Evolutionary conservation across 257 asterid species (phyloP).

Genomic region (Solanum ossicruentum): DNA sequence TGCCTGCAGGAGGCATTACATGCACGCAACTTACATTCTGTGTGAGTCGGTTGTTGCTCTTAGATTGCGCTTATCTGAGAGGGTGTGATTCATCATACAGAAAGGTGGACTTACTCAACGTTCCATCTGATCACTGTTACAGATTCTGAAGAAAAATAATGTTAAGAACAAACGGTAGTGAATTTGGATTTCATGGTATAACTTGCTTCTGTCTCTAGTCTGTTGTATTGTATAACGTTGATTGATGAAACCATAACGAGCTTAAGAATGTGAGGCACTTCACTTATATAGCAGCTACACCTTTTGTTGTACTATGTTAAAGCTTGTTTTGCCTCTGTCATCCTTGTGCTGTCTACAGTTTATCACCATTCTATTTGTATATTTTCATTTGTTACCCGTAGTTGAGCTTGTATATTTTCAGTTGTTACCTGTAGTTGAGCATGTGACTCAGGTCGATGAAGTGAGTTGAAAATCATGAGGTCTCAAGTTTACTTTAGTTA

Average conservation of each 20-base stretch:
- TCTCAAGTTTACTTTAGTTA: background rate
- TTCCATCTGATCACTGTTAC: background rate
- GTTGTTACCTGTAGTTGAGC: background rate
- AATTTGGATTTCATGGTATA: background rate
- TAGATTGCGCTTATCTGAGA: background rate
- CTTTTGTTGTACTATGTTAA: background rate
- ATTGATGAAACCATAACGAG: background rate
- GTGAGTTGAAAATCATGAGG: background rate
- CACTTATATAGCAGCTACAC: background rate
- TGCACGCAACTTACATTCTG: slow-evolving; percentile 24
- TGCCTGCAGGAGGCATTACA: slow-evolving; percentile 45
- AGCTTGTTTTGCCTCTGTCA: background rate
- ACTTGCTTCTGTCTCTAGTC: background rate
- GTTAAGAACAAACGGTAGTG: background rate
- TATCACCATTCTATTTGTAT: background rate
- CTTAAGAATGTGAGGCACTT: background rate
- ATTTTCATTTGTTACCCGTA: background rate
- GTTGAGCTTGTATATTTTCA: background rate
- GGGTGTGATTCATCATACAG: background rate
- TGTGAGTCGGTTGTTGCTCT: slow-evolving; percentile 11
- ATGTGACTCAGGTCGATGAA: background rate
- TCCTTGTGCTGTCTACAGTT: background rate
- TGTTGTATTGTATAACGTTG: background rate
- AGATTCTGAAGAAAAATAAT: background rate
- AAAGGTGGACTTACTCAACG: background rate